These are phyloP conservation scores for Xylaria sp. DNA, from an alignment of 2,329 filamentous ascomycete species.

Conservation along the genomic window DNA sequence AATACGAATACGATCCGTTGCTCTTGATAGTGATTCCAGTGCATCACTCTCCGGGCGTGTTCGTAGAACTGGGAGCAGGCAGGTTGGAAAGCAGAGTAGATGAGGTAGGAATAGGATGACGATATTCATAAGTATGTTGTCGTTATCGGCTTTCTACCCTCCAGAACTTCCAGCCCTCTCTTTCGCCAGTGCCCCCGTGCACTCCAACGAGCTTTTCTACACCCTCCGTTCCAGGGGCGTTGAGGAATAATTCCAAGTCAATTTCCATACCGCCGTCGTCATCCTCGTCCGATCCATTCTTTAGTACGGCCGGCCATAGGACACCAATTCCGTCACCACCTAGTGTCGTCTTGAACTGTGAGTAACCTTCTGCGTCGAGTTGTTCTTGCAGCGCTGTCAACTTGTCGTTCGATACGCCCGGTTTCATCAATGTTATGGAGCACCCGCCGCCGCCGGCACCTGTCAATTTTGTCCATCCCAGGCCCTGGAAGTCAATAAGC, in stretches of 20 bases:
- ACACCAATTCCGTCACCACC: slow-evolving; percentile 94
- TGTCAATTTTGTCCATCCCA: slow-evolving; percentile 97
- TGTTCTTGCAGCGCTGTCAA: slow-evolving; percentile 68
- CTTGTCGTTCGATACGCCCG: slow-evolving; percentile 61
- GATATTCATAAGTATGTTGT: slow-evolving; percentile 7
- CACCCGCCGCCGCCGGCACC: slow-evolving; percentile 95
- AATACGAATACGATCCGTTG: slow-evolving; percentile 6
- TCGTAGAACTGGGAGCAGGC: not conserved
- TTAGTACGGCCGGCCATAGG: slow-evolving; percentile 88
- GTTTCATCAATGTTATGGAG: slow-evolving; percentile 86
- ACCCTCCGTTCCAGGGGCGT: slow-evolving; percentile 80
- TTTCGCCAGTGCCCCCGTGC: slow-evolving; percentile 67
- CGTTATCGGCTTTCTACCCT: slow-evolving; percentile 58
- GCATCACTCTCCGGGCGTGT: not conserved
- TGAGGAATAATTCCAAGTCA: slow-evolving; percentile 81
- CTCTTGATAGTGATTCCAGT: not conserved
- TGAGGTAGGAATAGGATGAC: not conserved
- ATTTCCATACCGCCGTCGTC: slow-evolving; percentile 88
- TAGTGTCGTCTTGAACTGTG: slow-evolving; percentile 85
- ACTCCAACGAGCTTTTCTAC: slow-evolving; percentile 89
- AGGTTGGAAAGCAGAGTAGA: slow-evolving; percentile 4
- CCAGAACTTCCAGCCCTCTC: slow-evolving; percentile 90
- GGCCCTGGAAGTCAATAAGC: slow-evolving; percentile 83
- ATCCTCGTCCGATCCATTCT: slow-evolving; percentile 81
- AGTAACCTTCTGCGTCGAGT: slow-evolving; percentile 74